These are phyloP conservation scores for Diaporthe sp. DNA, from an alignment of 2,329 filamentous ascomycete genomes.

Conservation along the genomic window DNA sequence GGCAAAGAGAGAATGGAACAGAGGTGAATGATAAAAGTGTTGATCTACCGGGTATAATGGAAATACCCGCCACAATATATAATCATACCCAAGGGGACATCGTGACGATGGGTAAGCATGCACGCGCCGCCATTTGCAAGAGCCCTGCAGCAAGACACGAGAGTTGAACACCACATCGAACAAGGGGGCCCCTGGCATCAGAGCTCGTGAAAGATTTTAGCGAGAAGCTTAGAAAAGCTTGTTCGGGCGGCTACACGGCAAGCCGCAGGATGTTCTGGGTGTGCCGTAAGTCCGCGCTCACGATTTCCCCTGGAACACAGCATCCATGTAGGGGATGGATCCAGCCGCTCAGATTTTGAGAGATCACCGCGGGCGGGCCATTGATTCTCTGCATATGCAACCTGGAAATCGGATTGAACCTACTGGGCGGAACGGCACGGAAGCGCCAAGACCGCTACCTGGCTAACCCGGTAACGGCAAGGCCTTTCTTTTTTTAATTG, in stretches of 20 bases:
- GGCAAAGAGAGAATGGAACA: not conserved
- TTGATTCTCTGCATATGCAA: conserved; percentile 2
- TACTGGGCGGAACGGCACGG: conserved; percentile 21
- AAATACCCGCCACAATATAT: not conserved
- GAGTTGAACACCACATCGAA: not conserved
- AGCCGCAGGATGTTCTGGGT: not conserved
- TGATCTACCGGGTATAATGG: not conserved
- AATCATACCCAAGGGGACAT: not conserved
- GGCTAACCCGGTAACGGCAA: conserved; percentile 2
- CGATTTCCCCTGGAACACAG: not conserved
- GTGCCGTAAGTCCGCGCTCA: not conserved
- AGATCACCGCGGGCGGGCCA: not conserved
- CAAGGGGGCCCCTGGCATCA: not conserved
- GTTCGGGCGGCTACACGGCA: not conserved
- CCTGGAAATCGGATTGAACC: not conserved
- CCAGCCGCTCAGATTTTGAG: not conserved
- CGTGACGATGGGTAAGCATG: not conserved
- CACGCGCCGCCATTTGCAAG: not conserved
- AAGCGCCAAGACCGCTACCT: not conserved
- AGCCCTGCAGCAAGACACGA: not conserved
- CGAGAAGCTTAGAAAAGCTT: conserved; percentile 5
- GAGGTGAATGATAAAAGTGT: not conserved
- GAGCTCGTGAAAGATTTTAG: conserved; percentile 4
- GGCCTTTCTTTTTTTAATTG: not conserved
- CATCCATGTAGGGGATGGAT: conserved; percentile 13